Base-by-base conservation (phyloP, 345 rosid genomes). In the Dipteronia sinensis region DNA sequence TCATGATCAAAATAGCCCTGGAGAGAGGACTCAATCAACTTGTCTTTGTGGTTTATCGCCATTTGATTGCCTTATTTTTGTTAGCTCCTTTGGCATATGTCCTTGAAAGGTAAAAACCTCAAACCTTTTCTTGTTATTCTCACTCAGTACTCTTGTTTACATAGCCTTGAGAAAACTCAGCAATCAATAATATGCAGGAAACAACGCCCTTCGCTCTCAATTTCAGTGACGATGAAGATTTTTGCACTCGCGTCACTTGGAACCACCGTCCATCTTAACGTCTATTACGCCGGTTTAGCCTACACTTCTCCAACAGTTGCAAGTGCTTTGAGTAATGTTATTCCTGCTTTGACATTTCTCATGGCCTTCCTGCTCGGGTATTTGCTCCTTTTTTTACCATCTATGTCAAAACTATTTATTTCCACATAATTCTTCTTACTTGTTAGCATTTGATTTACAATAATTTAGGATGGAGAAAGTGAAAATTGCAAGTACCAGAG, bases 381-480 rank as follows among this genome's bases (percentile, higher is more conserved):
- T 40, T 11, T 29, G 7, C 67, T 49, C 23, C 27, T 27, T 15
- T n/a, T n/a, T 16, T 40, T 20, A 19, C 19, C 51, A 20, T 42
- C 46, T 27, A n/a, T n/a, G 27, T 27, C 27, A 27, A 27, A 27
- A 27, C 27, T 42, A 6, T 42, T n/a, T 69, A 13, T 13, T 38
- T 10, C 46, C 7, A 38, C 9, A 10, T 6, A n/a, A 29, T 31
- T 15, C 13, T 42, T 2, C 15, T 58, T 17, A 66, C 23, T 71
- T 7, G 10, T 17, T n/a, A 10, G 3, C 68, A 17, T 51, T n/a
- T 15, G 23, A 3, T 29, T n/a, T 74, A 15, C 11, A 51, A 1
- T 51, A 51, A 51, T 51, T 51, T 6, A 89, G 93, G 76, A 83
- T 85, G 87, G 88, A 87, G 81, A 85, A 78, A 11, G 82, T 86